A percentile compares a stretch with the other conserved stretches of the same genome.
These are phyloP conservation scores for Striga asiatica DNA, from an alignment of 257 asterid species.

Conservation along the genomic window DNA sequence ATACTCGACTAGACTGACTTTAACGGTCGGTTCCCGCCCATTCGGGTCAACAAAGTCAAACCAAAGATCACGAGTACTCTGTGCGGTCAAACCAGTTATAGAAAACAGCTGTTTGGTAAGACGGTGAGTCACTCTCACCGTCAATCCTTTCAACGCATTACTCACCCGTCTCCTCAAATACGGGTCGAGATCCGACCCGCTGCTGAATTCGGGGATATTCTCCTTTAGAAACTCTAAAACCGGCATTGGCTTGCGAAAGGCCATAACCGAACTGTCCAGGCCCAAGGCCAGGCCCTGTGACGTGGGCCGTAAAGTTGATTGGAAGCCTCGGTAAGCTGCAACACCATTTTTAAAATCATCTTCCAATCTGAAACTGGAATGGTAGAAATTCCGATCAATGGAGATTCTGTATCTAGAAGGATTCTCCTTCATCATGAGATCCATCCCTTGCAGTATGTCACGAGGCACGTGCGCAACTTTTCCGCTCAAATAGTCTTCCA, in stretches of 20 bases:
- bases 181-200: slow-evolving; percentile 20
- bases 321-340: slow-evolving; percentile 58
- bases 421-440: slow-evolving; percentile 63
- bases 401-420: slow-evolving; percentile 35
- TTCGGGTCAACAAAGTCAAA: slow-evolving; percentile 41
- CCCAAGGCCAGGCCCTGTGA: slow-evolving; percentile 58
- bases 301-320: slow-evolving; percentile 48
- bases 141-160: slow-evolving; percentile 39
- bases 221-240: slow-evolving; percentile 41
- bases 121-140: slow-evolving; percentile 51
- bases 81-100: slow-evolving; percentile 26
- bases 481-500: slow-evolving; percentile 47
- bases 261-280: slow-evolving; percentile 48
- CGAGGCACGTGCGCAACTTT: slow-evolving; percentile 41
- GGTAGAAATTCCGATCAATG: slow-evolving; percentile 39
- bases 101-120: slow-evolving; percentile 36
- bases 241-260: slow-evolving; percentile 49
- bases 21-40: slow-evolving; percentile 27
- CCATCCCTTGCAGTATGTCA: slow-evolving; percentile 60
- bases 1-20: slow-evolving; percentile 32
- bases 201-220: slow-evolving; percentile 23
- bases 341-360: slow-evolving; percentile 45
- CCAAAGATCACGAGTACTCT: slow-evolving; percentile 25
- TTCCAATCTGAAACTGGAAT: slow-evolving; percentile 18
- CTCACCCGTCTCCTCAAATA: slow-evolving; percentile 14